A percentile compares a stretch with the other conserved stretches of the same genome.
phyloP scores from a whole-genome alignment of 345 rosid genomes.

The Iberis pinnata region DNA sequence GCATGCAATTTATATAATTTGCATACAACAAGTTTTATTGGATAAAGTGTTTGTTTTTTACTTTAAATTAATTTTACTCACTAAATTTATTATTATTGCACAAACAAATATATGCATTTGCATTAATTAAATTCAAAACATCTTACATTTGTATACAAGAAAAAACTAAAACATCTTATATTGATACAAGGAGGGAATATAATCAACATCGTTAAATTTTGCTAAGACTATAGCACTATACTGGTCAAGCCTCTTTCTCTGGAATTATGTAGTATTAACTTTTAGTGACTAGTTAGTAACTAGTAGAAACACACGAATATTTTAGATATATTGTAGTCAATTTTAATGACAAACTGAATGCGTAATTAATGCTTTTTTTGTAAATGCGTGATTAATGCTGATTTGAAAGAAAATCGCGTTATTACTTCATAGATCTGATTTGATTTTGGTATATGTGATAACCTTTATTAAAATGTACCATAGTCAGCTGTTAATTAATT shows the following conservation, averaged over 20 bases:
- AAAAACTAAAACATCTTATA: no score
- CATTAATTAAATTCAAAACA: no score
- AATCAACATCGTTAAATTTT: slow-evolving; percentile 13
- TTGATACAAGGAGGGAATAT: no score
- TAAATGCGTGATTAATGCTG: slow-evolving; percentile 21
- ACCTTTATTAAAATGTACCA: slow-evolving; percentile 5
- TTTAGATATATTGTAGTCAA: neutral
- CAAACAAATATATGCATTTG: no score
- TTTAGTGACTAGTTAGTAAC: neutral
- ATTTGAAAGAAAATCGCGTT: slow-evolving; percentile 1
- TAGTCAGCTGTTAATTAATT: slow-evolving; percentile 2
- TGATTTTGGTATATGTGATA: slow-evolving; percentile 24
- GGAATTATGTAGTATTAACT: slow-evolving; percentile 13
- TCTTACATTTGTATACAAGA: no score
- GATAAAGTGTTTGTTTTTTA: no score
- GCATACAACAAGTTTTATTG: no score
- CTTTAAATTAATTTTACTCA: no score
- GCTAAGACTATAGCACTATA: slow-evolving; percentile 20
- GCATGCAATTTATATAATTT: no score
- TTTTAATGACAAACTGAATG: no score
- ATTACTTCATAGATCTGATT: slow-evolving; percentile 25
- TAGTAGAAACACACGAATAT: neutral
- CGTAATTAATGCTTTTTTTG: slow-evolving; percentile 18
- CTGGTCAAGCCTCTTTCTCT: slow-evolving; percentile 14
- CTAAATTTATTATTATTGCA: no score